Base-by-base conservation (phyloP, 2,329 filamentous ascomycete genomes). In the Colletotrichum tamarilloi region DNA sequence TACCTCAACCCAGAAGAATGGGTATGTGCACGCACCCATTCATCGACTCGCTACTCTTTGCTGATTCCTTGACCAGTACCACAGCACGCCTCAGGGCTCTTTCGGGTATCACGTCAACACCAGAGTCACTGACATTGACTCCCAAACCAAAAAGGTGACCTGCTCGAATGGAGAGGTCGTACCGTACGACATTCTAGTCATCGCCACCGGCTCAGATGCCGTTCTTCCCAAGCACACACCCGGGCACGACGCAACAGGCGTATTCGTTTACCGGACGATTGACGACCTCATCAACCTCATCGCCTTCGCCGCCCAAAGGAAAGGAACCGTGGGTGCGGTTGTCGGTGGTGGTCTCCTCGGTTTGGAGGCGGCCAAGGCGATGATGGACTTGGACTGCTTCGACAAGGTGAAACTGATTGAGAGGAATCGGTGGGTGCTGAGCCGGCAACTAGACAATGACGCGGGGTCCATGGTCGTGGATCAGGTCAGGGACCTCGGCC, bases 201-300 rank as follows among this genome's bases (percentile, higher is more conserved):
- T 98, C 1, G 94, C 95, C 14, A 97, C 95, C 0, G 95, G 95
- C 14, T 97, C 95, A 1, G 92, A 97, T 81, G 95, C 95, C 11
- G 85, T 97, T 2, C 87, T 97, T 1, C 94, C 89, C 0, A 82
- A 78, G 1, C 88, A 93, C 72, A 95, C 93, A 0, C 94, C 94
- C 0, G 94, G 94, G 52, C 87, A 95, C 78, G 92, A 96, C 80
- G 94, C 94, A 12, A 91, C 90, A 28, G 95, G 95, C 1, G 93
- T 97, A 3, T 98, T 98, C 78, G 94, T 97, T 8, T 97, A 98
- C 81, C 90, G 95, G 60, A 97, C 92, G 0, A 95, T 98, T 73
- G 90, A 93, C 2, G 95, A 98, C 80, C 83, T 98, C 46, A 87
- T 95, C 79, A 89, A 87, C 56, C 88, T 98, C 4, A 97, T 98